These are phyloP conservation scores for Fraxinus sp. DNA, from an alignment of 305 asterid genomes.

Conservation along the genomic window DNA sequence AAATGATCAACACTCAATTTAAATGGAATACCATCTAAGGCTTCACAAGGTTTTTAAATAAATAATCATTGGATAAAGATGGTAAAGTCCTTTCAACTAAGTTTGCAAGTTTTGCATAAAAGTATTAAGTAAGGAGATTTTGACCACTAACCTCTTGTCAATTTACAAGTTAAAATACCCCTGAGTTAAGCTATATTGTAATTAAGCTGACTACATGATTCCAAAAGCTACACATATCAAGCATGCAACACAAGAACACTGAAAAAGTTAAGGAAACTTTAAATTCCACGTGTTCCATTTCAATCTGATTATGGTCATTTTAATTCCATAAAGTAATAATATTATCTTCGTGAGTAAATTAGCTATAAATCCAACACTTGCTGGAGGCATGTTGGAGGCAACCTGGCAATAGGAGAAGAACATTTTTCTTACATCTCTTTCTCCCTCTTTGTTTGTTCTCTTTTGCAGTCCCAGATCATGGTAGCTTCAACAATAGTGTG, in stretches of 20 bases:
- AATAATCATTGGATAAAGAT: background rate
- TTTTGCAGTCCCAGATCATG: constrained; percentile 59
- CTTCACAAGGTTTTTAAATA: background rate
- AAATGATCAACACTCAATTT: background rate
- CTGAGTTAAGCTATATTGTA: background rate
- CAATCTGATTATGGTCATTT: background rate
- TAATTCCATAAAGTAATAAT: background rate
- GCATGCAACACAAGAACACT: background rate
- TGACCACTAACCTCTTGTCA: background rate
- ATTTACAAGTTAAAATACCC: background rate
- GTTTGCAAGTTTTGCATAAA: background rate
- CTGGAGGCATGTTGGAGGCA: background rate
- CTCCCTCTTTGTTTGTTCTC: constrained; percentile 8
- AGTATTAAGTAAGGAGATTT: background rate
- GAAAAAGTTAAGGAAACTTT: background rate
- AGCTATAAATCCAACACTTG: background rate
- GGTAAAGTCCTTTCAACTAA: background rate
- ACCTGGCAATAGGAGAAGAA: constrained; percentile 5
- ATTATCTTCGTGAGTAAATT: background rate
- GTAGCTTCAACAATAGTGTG: constrained; percentile 80
- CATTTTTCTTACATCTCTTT: constrained; percentile 12
- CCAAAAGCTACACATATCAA: background rate
- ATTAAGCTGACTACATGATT: background rate
- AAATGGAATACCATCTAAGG: background rate
- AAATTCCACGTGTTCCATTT: background rate